phyloP scores from a whole-genome alignment of 164 flowering plant genomes.

The Aristolochia californica region DNA sequence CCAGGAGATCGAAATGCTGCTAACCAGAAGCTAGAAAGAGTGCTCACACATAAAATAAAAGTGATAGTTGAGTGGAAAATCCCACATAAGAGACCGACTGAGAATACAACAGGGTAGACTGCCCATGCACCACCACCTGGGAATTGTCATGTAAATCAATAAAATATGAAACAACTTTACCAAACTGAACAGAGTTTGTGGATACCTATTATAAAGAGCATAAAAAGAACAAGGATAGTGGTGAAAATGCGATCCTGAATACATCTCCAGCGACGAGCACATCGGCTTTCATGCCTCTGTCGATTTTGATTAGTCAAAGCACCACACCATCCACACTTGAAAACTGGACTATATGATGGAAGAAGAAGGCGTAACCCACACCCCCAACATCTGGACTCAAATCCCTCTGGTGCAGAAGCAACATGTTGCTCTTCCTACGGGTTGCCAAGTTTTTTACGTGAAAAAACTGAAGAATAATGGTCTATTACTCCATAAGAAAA shows the following conservation, averaged over 20 bases:
- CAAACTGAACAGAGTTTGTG: not conserved
- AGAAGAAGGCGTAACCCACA: constrained; percentile 76
- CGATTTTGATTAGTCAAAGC: constrained; percentile 63
- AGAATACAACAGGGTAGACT: constrained; percentile 64
- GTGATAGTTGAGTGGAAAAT: constrained; percentile 42
- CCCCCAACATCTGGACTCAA: constrained; percentile 81
- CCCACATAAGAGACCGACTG: constrained; percentile 42
- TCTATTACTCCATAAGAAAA: too few relatives aligned
- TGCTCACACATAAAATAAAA: constrained; percentile 36
- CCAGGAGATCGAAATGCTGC: constrained; percentile 70
- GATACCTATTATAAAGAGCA: constrained; percentile 67
- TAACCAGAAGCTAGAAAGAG: constrained; percentile 53
- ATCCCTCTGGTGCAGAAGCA: constrained; percentile 27
- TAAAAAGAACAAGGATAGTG: constrained; percentile 41
- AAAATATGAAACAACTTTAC: not conserved
- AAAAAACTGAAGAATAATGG: not conserved
- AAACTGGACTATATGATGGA: constrained; percentile 52
- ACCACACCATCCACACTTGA: constrained; percentile 99
- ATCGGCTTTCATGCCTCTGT: constrained; percentile 24
- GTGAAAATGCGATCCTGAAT: constrained; percentile 75
- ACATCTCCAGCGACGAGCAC: constrained; percentile 43
- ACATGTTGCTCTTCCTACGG: constrained; percentile 35
- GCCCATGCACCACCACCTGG: constrained; percentile 98
- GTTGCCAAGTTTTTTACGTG: constrained; percentile 3
- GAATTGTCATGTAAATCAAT: constrained; percentile 1